phyloP scores from a whole-genome alignment of 148 eudicot species.

The Amaranthus hypochondriacus region DNA sequence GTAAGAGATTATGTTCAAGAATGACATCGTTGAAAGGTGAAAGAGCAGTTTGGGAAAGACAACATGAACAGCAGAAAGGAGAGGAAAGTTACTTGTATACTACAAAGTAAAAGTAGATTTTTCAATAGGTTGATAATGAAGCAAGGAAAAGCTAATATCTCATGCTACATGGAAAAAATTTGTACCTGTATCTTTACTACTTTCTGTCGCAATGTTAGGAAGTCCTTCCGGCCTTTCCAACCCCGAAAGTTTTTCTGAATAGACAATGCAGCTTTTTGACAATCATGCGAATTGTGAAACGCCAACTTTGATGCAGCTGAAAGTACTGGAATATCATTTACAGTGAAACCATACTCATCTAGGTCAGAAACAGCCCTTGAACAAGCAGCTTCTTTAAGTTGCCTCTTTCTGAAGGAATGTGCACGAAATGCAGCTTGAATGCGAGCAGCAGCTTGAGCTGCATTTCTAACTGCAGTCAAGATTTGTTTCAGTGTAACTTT shows the following conservation, averaged over 20 bases:
- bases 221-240: conserved; percentile 82
- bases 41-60: background rate
- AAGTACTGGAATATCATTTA: conserved; percentile 49
- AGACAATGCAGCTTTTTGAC: conserved; percentile 70
- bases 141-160: background rate
- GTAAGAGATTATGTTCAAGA: background rate
- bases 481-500: conserved; percentile 51
- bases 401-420: conserved; percentile 81
- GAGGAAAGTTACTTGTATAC: background rate
- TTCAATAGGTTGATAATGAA: background rate
- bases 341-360: conserved; percentile 48
- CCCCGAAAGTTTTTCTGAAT: conserved; percentile 90
- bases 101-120: background rate
- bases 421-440: conserved; percentile 94
- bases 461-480: conserved; percentile 76
- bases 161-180: background rate
- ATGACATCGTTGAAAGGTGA: background rate
- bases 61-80: background rate
- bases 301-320: conserved; percentile 72
- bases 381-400: conserved; percentile 39
- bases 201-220: conserved; percentile 70
- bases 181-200: conserved; percentile 95
- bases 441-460: conserved; percentile 85
- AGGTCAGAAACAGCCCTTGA: conserved; percentile 21
- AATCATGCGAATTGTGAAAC: conserved; percentile 53